Evolutionary conservation across 1,139 yeast genomes (phyloP), one percentile per base, ranked within the genome.

Genomic region (Candida anutae): DNA sequence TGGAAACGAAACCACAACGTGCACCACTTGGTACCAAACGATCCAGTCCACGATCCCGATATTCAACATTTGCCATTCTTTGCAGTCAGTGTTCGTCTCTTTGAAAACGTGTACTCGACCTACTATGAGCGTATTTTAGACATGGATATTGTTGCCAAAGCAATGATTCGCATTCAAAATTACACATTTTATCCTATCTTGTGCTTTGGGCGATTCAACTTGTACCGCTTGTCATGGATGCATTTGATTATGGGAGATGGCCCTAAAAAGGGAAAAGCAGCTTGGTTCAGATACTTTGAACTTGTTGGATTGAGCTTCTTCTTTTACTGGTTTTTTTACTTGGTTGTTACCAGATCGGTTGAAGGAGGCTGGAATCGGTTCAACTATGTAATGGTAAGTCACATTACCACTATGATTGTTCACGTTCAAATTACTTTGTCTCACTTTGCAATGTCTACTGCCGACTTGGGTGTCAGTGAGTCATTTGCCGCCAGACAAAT

Each of bases 1-100:
- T 85, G 95, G 95, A 87, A 85, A 45, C 66, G 90, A 29, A 85
- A 82, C 52, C 95, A 85, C 53, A 85, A 85, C 49, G 94, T 85
- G 14, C 95, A 87, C 50, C 95, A 85, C 53, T 57, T 85, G 32
- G 69, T 85, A 30, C 81, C 95, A 11, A 85, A 85, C 51, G 95
- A 85, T 46, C 95, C 95, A 0, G 79, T 80, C 1, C 95, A 85
- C 49, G 95, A 87, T 46, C 95, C 95, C 0, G 95, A 85, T 55
- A 87, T 85, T 46, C 95, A 87, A 53, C 95, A 85, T 54, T 54
- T 85, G 38, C 95, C 95, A 2, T 85, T 85, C 45, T 85, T 85
- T 50, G 94, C 95, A 1, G 93, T 87, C 15, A 77, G 88, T 29
- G 67, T 82, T 2, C 61, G 82, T 35, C 60, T 85, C 5, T 72